Percentiles rank a stretch among this genome's conserved stretches.
These are phyloP conservation scores for Metschnikowia cerradonensis DNA, from an alignment of 805 yeast species.

Conservation along the genomic window DNA sequence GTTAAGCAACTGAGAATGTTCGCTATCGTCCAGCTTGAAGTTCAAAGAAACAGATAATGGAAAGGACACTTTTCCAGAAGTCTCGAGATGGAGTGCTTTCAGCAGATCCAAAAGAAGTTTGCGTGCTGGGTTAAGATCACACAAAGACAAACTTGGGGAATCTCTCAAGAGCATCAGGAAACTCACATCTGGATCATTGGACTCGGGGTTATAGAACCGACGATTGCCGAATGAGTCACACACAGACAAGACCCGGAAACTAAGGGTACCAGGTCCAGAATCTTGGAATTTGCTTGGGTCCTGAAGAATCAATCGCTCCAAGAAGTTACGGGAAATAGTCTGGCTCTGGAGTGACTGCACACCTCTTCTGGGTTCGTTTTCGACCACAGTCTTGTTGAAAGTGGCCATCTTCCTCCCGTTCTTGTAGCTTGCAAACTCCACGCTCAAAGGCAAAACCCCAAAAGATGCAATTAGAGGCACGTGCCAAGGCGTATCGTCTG, in stretches of 20 bases:
- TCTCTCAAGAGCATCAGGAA: conserved; percentile 25
- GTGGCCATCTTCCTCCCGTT: conserved; percentile 23
- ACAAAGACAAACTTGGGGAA: conserved; percentile 23
- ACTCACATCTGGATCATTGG: conserved; percentile 34
- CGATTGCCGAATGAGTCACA: conserved; percentile 32
- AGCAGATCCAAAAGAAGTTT: conserved; percentile 27
- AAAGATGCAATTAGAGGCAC: conserved; percentile 49
- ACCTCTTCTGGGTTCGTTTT: conserved; percentile 18
- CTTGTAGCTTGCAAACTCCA: conserved; percentile 24
- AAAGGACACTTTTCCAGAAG: conserved; percentile 1
- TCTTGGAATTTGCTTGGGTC: conserved; percentile 22
- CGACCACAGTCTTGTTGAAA: conserved; percentile 23
- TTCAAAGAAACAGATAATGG: conserved; percentile 37
- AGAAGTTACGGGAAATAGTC: conserved; percentile 26
- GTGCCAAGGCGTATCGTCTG: conserved; percentile 41
- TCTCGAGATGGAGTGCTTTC: conserved; percentile 27
- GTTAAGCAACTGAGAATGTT: conserved; percentile 21
- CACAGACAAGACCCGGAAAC: conserved; percentile 33
- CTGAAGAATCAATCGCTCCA: conserved; percentile 34
- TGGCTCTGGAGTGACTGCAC: conserved; percentile 17
- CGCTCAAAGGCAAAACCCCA: conserved; percentile 70
- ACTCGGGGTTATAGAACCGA: conserved; percentile 33
- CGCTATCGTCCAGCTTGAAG: conserved; percentile 24
- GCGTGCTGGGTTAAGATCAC: conserved; percentile 17
- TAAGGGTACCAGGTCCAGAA: conserved; percentile 21